Evolutionary conservation across 768 basidiomycete genomes (phyloP), one percentile per base, ranked within the genome.

Genomic region (Macrolepiota fuliginosa): DNA sequence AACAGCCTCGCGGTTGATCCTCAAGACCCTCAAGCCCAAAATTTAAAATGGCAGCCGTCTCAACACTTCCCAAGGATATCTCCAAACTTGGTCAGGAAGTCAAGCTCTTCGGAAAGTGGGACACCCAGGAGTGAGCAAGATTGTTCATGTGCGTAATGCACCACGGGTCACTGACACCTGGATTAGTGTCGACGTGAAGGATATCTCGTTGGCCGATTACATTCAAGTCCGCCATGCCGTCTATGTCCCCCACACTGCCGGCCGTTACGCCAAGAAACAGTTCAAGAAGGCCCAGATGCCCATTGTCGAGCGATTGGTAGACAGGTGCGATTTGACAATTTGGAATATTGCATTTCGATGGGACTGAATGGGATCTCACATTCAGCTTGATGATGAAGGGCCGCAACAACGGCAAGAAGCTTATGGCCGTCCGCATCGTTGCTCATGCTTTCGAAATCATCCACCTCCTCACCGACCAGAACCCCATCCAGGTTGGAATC

Each of bases 231-330:
- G 93, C 74, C 93, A 97, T 76, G 90, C 95, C 55, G 96, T 98
- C 74, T 98, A 94, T 81, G 79, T 97, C 61, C 96, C 96, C 63
- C 96, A 99, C 86, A 99, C 97, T 64, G 96, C 96, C 66, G 97
- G 97, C 67, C 94, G 97, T 78, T 98, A 98, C 77, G 94, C 96
- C 73, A 96, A 96, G 85, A 98, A 98, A 83, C 96, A 98, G 79
- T 99, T 98, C 89, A 98, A 96, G 86, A 99, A 99, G 88, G 95
- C 94, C 4, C 94, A 97, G 77, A 99, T 99, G 97, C 97, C 97
- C 73, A 96, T 99, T 75, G 97, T 98, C 70, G 97, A 99, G 81
- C 93, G 97, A 74, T 83, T 99, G 73, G 97, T 98, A 68, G 96
- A 98, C 85, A 90, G 89, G 95, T 93, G 72, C 69, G 87, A 74